Percentiles rank a stretch among this genome's conserved stretches.
Conservation (phyloP, 1,284 basidiomycete genomes). For the Ustilago cynodontis region DNA sequence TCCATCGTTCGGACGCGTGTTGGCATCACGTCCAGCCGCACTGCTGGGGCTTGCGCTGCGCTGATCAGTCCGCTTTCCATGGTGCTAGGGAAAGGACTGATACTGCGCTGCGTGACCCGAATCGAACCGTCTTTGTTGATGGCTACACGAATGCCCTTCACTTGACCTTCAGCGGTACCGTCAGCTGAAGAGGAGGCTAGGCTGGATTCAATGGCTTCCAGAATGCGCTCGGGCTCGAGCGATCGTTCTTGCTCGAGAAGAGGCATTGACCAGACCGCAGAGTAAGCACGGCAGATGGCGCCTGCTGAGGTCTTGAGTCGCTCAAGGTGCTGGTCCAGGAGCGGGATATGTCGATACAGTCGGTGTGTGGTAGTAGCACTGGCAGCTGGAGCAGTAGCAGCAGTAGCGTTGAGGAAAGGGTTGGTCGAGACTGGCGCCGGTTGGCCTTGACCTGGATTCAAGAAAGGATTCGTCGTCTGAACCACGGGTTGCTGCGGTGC, state of each 20-base stretch:
- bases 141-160: slow-evolving; percentile 44
- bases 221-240: slow-evolving; percentile 24
- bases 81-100: slow-evolving; percentile 35
- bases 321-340: slow-evolving; percentile 38
- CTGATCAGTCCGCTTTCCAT: slow-evolving; percentile 2
- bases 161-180: slow-evolving; percentile 4
- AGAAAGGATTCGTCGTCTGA: slow-evolving; percentile 38
- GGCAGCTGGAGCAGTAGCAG: background rate
- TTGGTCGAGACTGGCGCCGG: slow-evolving; percentile 15
- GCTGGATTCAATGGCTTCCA: slow-evolving; percentile 36
- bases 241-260: slow-evolving; percentile 28
- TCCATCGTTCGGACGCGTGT: slow-evolving; percentile 45
- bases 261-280: slow-evolving; percentile 36
- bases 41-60: slow-evolving; percentile 21
- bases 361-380: slow-evolving; percentile 24
- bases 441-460: slow-evolving; percentile 11
- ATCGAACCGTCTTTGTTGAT: slow-evolving; percentile 33
- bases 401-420: slow-evolving; percentile 22
- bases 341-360: slow-evolving; percentile 36
- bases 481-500: background rate
- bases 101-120: slow-evolving; percentile 31
- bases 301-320: slow-evolving; percentile 37
- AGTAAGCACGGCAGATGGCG: slow-evolving; percentile 46
- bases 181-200: slow-evolving; percentile 6
- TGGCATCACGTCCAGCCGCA: slow-evolving; percentile 35